Conservation (phyloP, 176 grass and related monocot species). For the Carex littledalei region DNA sequence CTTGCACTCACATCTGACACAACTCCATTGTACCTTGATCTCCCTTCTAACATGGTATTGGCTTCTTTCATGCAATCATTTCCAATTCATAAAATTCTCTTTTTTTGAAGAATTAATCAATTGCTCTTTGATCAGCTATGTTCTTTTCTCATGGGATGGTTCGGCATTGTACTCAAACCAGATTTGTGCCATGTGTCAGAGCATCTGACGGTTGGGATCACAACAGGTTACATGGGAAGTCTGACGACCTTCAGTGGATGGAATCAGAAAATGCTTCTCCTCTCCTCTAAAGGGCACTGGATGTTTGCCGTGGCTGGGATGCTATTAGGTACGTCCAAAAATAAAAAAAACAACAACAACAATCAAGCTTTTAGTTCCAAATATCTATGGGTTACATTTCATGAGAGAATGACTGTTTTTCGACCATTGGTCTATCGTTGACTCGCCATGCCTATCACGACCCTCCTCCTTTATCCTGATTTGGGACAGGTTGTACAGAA, state of each 20-base stretch:
- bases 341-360: neutral
- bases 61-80: neutral
- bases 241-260: conserved; percentile 96
- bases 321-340: conserved; percentile 48
- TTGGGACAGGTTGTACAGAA: too few species aligned
- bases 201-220: conserved; percentile 66
- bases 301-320: conserved; percentile 61
- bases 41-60: conserved; percentile 87
- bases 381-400: too few species aligned
- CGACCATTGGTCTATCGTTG: too few species aligned
- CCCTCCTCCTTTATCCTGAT: too few species aligned
- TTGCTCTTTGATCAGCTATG: conserved; percentile 48
- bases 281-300: conserved; percentile 87
- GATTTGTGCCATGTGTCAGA: conserved; percentile 71
- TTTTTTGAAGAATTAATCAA: neutral
- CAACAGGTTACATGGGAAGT: conserved; percentile 81
- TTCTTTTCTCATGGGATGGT: conserved; percentile 95
- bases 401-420: too few species aligned
- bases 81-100: neutral
- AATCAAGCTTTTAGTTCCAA: too few species aligned
- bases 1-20: conserved; percentile 64
- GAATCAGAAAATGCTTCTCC: conserved; percentile 75
- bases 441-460: too few species aligned
- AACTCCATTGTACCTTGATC: conserved; percentile 72
- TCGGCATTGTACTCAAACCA: conserved; percentile 90